A percentile compares a stretch with the other conserved stretches of the same genome.
phyloP scores from a whole-genome alignment of 305 asterid species.

The Caryopteris hybrid region DNA sequence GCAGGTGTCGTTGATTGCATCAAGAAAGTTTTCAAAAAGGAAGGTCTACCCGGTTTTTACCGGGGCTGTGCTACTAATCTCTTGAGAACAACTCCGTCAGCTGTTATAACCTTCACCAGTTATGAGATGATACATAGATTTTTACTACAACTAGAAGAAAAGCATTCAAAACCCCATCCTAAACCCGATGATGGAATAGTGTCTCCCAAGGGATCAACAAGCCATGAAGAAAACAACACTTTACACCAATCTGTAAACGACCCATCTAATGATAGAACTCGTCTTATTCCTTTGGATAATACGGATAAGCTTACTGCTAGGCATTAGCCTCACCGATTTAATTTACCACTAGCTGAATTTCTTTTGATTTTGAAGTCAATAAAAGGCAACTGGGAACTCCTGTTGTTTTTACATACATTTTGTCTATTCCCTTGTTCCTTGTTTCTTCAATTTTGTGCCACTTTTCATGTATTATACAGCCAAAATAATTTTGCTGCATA shows the following conservation, averaged over 20 bases:
- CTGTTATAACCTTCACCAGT: constrained; percentile 87
- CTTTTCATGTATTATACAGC: constrained; percentile 3
- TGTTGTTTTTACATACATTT: constrained; percentile 17
- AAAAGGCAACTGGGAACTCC: constrained; percentile 25
- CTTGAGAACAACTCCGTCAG: constrained; percentile 88
- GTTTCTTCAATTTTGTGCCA: neutral
- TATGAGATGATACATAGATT: constrained; percentile 82
- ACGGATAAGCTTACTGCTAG: constrained; percentile 39
- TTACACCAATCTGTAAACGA: constrained; percentile 31
- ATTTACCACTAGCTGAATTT: neutral
- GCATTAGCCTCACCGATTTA: constrained; percentile 19
- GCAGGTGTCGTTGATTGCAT: constrained; percentile 79
- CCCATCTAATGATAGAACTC: constrained; percentile 43
- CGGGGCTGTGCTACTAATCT: constrained; percentile 98
- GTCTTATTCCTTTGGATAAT: constrained; percentile 39
- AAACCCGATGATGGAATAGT: constrained; percentile 31
- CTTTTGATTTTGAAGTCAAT: constrained; percentile 13
- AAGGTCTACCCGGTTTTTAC: constrained; percentile 75
- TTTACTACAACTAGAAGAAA: constrained; percentile 45
- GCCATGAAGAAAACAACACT: constrained; percentile 17
- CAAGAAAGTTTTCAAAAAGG: constrained; percentile 54
- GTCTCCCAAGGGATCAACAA: constrained; percentile 28
- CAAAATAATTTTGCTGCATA: neutral
- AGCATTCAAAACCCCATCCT: constrained; percentile 36
- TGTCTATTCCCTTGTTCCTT: neutral